Base-by-base conservation (phyloP, 225 moss, liverwort and hornwort genomes). In the Asterella californica region DNA sequence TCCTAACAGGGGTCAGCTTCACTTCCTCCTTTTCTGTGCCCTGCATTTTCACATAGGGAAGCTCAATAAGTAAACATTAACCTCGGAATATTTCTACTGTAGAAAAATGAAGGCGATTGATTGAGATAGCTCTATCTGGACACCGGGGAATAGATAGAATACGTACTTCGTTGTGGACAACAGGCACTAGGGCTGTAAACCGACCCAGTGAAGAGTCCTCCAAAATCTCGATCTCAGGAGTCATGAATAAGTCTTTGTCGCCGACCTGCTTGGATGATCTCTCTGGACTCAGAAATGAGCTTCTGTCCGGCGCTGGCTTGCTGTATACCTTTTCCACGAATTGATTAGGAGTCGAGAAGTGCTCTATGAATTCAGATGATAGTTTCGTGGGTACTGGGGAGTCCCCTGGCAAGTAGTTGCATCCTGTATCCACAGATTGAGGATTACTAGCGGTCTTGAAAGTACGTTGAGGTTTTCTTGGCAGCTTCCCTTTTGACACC, bases 101-200 rank as follows among this genome's bases (percentile, higher is more conserved):
- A 15, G 0, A 52, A 73, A 38, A 52, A 0, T 6, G 15, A 6
- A 29, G 47, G 32, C 57, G 47, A 53, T 27, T 15, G 19, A 34
- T 66, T 12, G 14, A 12, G n/a, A n/a, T n/a, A n/a, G n/a, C n/a
- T n/a, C n/a, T n/a, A n/a, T n/a, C n/a, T n/a, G n/a, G n/a, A n/a
- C n/a, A n/a, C n/a, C n/a, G n/a, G n/a, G n/a, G n/a, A n/a, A n/a
- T n/a, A n/a, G n/a, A n/a, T n/a, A n/a, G n/a, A 29, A 25, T 65
- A 68, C 82, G 80, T 53, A 87, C 87, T 61, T 88, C 87, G 17
- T 88, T 85, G 74, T 61, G 83, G 12, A 88, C 76, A 22, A 88
- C 87, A 2, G 85, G 87, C 30, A 88, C 66, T 5, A 88, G 24
- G 19, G 85, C 72, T 52, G 82, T 79, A 33, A 85, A 85, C 18